A percentile compares a stretch with the other conserved stretches of the same genome.
Evolutionary conservation across 352 stramenopile genomes (phyloP).

Genomic region (Globisporangium apiculatum): DNA sequence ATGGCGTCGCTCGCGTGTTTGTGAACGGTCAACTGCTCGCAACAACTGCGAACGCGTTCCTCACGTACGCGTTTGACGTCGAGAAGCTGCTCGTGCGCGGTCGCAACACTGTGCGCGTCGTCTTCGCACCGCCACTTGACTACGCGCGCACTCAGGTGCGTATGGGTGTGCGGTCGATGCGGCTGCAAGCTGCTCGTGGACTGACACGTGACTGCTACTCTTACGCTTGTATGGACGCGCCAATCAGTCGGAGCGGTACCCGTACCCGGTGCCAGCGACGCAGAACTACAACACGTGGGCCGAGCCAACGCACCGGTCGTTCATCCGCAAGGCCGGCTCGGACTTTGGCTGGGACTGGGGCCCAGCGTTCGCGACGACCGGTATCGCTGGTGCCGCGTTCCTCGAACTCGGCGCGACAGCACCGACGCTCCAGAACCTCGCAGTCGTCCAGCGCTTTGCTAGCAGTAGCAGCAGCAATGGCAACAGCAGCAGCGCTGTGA

Average conservation of each 20-base stretch:
- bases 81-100: constrained; percentile 11
- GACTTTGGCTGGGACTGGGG: constrained; percentile 89
- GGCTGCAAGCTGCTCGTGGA: too few relatives aligned
- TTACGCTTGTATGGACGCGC: not conserved
- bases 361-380: constrained; percentile 55
- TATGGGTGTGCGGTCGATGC: not conserved
- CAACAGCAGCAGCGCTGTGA: not conserved
- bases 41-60: constrained; percentile 54
- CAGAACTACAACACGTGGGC: constrained; percentile 77
- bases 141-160: constrained; percentile 40
- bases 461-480: not conserved
- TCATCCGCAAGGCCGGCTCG: constrained; percentile 78
- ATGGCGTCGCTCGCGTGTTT: constrained; percentile 55
- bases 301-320: constrained; percentile 68
- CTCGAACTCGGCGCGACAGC: constrained; percentile 25
- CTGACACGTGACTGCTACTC: too few relatives aligned
- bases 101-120: constrained; percentile 46
- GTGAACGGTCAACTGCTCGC: constrained; percentile 55
- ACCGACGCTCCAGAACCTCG: constrained; percentile 24
- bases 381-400: constrained; percentile 47
- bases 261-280: constrained; percentile 71
- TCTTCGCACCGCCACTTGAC: constrained; percentile 45
- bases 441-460: constrained; percentile 39
- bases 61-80: constrained; percentile 45
- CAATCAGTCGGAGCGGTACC: constrained; percentile 41